A percentile compares a stretch with the other conserved stretches of the same genome.
Evolutionary conservation across 2,329 filamentous ascomycete genomes (phyloP).

Genomic region (Periconia sp.): DNA sequence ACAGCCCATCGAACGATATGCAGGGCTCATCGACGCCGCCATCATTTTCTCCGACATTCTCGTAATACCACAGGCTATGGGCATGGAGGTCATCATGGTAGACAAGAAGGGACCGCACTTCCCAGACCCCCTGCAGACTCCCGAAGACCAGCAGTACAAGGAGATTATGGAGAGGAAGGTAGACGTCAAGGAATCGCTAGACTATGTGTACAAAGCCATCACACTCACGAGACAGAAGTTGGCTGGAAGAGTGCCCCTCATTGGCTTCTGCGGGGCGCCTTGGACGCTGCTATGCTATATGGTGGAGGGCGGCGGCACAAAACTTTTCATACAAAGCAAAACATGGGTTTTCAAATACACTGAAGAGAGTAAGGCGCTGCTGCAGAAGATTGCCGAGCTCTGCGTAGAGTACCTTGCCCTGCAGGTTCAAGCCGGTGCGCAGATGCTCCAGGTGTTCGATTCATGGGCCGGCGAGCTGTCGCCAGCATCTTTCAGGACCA

Average conservation of each 20-base stretch:
- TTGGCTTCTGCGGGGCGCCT: conserved; percentile 94
- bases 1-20: conserved; percentile 90
- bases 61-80: conserved; percentile 96
- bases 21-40: conserved; percentile 87
- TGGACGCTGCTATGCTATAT: conserved; percentile 99
- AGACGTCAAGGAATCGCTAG: conserved; percentile 81
- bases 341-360: conserved; percentile 94
- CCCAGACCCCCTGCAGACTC: conserved; percentile 76
- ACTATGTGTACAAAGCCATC: conserved; percentile 95
- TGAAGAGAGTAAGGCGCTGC: conserved; percentile 73
- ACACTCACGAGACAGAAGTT: conserved; percentile 88
- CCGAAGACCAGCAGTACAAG: conserved; percentile 80
- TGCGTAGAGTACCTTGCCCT: conserved; percentile 93
- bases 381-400: conserved; percentile 90
- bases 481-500: conserved; percentile 77
- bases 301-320: conserved; percentile 96
- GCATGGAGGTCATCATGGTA: conserved; percentile 98
- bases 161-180: conserved; percentile 75
- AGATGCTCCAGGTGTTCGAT: conserved; percentile 95
- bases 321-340: conserved; percentile 92
- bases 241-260: conserved; percentile 83
- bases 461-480: conserved; percentile 96
- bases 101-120: conserved; percentile 97
- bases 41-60: conserved; percentile 99
- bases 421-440: conserved; percentile 90